These are phyloP conservation scores for Saccharomyces hybrid DNA, from an alignment of 1,139 yeast species.

Conservation along the genomic window DNA sequence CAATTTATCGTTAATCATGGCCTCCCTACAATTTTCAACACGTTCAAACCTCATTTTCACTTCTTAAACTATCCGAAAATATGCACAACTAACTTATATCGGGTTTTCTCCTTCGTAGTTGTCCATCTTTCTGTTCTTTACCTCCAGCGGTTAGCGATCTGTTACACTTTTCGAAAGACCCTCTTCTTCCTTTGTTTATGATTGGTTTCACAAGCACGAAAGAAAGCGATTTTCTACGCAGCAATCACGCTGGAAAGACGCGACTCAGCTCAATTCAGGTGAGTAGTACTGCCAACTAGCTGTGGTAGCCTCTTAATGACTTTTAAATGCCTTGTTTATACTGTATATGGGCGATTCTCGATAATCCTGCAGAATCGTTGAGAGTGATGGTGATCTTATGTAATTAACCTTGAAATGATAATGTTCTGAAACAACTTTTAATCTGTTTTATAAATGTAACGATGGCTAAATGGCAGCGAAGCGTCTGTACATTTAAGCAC, in stretches of 20 bases:
- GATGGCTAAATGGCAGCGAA: neutral
- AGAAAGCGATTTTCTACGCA: neutral
- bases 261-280: neutral
- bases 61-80: neutral
- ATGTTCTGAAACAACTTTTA: neutral
- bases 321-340: neutral
- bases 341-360: neutral
- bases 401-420: neutral
- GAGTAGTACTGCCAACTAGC: neutral
- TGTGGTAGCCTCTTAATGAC: neutral
- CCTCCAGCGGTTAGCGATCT: constrained; percentile 1
- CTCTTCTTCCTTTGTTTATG: neutral
- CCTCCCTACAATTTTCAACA: neutral
- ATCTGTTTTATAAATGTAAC: neutral
- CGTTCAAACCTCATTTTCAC: neutral
- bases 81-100: neutral
- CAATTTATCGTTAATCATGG: constrained; percentile 3
- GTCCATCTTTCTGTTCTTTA: neutral
- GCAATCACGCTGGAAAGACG: neutral
- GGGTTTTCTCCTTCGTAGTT: neutral
- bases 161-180: neutral
- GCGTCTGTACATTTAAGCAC: neutral
- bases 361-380: neutral
- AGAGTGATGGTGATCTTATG: neutral
- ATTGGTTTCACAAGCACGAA: neutral